These are phyloP conservation scores for Tilletia horrida DNA, from an alignment of 1,284 basidiomycete genomes.

Conservation along the genomic window DNA sequence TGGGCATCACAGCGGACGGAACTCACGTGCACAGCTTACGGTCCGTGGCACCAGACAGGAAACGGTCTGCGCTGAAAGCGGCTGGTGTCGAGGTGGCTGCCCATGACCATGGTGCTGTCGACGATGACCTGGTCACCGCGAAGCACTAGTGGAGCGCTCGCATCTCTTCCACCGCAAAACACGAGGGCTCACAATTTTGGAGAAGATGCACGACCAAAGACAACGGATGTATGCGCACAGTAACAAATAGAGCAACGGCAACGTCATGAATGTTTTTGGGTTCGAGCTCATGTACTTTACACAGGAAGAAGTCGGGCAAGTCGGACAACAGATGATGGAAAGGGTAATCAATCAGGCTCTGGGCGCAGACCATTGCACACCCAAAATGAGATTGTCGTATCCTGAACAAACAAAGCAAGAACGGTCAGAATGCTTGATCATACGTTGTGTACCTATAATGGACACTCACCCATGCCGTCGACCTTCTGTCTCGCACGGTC, in stretches of 20 bases:
- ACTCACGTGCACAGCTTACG: conserved; percentile 29
- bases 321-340: neutral
- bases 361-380: conserved; percentile 72
- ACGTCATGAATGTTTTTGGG: neutral
- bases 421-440: neutral
- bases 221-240: neutral
- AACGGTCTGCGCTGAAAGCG: conserved; percentile 3
- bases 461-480: conserved; percentile 70
- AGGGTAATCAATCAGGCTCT: conserved; percentile 25
- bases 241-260: neutral
- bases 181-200: neutral
- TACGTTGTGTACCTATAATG: neutral
- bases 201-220: too few species aligned
- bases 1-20: conserved; percentile 39
- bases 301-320: neutral
- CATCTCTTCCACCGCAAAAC: too few species aligned
- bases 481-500: conserved; percentile 89
- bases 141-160: neutral
- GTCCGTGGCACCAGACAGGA: neutral
- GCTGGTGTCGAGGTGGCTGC: conserved; percentile 7
- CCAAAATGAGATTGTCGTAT: conserved; percentile 82
- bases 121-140: neutral
- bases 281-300: neutral
- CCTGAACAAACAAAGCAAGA: conserved; percentile 25
- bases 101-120: conserved; percentile 1